Percentiles rank a stretch among this genome's conserved stretches.
phyloP scores from a whole-genome alignment of 1,139 yeast species.

The Petasospora fabianii region DNA sequence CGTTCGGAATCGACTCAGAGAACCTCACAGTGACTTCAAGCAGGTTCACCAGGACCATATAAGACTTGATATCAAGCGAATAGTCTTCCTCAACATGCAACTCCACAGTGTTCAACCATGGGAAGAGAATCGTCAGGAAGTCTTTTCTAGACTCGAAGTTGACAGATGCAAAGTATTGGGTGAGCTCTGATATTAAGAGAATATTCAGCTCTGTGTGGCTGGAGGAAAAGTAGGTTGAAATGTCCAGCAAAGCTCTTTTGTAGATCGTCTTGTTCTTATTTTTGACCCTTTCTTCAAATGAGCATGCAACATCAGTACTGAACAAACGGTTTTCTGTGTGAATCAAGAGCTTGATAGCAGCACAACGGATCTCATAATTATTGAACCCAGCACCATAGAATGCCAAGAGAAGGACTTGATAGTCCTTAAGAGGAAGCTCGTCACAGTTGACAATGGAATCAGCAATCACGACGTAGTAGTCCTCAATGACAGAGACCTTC shows the following conservation, averaged over 20 bases:
- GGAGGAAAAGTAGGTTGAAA: slow-evolving; percentile 60
- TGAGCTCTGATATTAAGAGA: slow-evolving; percentile 65
- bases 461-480: slow-evolving; percentile 69
- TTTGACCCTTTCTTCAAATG: slow-evolving; percentile 57
- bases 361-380: slow-evolving; percentile 51
- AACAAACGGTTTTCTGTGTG: slow-evolving; percentile 53
- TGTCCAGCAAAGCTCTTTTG: slow-evolving; percentile 69
- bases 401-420: slow-evolving; percentile 61
- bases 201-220: slow-evolving; percentile 56
- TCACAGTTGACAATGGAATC: slow-evolving; percentile 49
- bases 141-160: slow-evolving; percentile 64
- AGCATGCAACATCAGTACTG: slow-evolving; percentile 42
- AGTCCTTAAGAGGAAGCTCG: slow-evolving; percentile 43
- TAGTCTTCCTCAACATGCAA: slow-evolving; percentile 44
- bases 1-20: slow-evolving; percentile 71
- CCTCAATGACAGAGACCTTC: slow-evolving; percentile 49
- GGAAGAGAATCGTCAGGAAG: slow-evolving; percentile 71
- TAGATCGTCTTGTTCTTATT: slow-evolving; percentile 70
- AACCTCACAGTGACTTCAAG: slow-evolving; percentile 82
- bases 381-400: slow-evolving; percentile 69
- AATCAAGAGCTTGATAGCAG: slow-evolving; percentile 58
- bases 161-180: slow-evolving; percentile 65
- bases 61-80: slow-evolving; percentile 48
- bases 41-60: slow-evolving; percentile 77
- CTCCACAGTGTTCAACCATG: slow-evolving; percentile 86